Conservation (phyloP, 2,329 filamentous ascomycete genomes). For the Cladosporium sp. region DNA sequence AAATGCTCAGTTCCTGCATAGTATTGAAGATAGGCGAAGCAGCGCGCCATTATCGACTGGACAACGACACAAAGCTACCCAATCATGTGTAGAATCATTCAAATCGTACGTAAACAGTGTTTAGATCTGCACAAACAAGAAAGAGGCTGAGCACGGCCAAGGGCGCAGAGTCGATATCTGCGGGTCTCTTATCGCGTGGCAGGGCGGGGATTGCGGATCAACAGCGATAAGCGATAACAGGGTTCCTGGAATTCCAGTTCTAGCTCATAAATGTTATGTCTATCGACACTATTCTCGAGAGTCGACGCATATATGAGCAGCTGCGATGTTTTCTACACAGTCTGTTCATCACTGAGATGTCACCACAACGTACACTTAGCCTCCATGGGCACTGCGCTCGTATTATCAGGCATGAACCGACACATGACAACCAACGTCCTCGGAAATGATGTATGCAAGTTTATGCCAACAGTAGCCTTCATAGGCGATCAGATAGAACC, state of each 20-base stretch:
- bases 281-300: too few species aligned
- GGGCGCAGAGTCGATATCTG: neutral
- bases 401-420: too few species aligned
- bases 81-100: neutral
- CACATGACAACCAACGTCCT: too few species aligned
- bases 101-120: neutral
- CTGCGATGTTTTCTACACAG: too few species aligned
- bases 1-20: neutral
- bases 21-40: neutral
- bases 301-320: too few species aligned
- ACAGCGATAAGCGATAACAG: neutral
- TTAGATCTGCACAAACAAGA: neutral
- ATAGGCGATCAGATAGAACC: too few species aligned
- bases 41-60: neutral
- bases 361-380: too few species aligned
- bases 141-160: neutral
- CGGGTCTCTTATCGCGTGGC: neutral
- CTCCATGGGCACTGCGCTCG: too few species aligned
- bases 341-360: too few species aligned
- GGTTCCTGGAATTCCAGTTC: slow-evolving; percentile 24
- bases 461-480: too few species aligned
- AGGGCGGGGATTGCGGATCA: neutral
- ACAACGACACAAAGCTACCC: neutral
- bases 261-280: too few species aligned
- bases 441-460: too few species aligned